phyloP scores from a whole-genome alignment of 2,329 filamentous ascomycete species.

The Trichoderma polysporum region DNA sequence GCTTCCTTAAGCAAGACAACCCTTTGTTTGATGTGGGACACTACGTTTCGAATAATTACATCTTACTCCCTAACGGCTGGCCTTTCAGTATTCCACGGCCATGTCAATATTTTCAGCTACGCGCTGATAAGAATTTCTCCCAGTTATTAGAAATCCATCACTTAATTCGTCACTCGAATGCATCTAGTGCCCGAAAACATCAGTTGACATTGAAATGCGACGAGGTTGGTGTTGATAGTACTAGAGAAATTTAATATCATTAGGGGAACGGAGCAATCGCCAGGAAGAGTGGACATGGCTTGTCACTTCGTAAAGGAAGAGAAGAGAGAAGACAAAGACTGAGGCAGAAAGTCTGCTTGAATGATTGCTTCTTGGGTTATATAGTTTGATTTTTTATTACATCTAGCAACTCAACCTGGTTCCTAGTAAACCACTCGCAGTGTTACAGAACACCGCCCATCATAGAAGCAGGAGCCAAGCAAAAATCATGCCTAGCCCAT shows the following conservation, averaged over 20 bases:
- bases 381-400: conserved; percentile 8
- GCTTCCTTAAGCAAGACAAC: too few species aligned
- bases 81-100: too few species aligned
- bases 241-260: neutral
- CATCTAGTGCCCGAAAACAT: too few species aligned
- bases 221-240: too few species aligned
- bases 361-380: neutral
- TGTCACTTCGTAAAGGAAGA: neutral
- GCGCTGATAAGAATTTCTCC: too few species aligned
- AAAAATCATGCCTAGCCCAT: conserved; percentile 3
- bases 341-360: neutral
- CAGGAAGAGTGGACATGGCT: neutral
- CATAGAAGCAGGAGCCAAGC: neutral
- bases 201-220: too few species aligned
- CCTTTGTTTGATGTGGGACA: too few species aligned
- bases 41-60: too few species aligned
- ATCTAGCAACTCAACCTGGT: neutral
- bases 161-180: too few species aligned
- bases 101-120: too few species aligned
- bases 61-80: too few species aligned
- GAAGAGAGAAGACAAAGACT: neutral
- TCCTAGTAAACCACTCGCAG: neutral
- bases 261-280: neutral
- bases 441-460: conserved; percentile 10
- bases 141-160: too few species aligned